Conservation (phyloP, 2,329 filamentous ascomycete species). For the Fusarium begoniae region DNA sequence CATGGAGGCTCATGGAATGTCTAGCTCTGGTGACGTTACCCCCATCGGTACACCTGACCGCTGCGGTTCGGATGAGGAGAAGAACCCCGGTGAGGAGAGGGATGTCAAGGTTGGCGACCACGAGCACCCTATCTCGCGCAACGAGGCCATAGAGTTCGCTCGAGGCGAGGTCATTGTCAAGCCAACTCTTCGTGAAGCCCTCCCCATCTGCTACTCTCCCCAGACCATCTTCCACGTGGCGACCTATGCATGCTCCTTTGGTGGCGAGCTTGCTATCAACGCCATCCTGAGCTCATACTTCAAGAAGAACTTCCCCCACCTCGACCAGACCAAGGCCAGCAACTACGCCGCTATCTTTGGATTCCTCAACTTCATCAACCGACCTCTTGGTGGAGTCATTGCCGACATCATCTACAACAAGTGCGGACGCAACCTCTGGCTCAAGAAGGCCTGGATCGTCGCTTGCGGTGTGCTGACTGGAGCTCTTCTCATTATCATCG, state of each 20-base stretch:
- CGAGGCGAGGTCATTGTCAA: conserved; percentile 62
- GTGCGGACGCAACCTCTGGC: conserved; percentile 47
- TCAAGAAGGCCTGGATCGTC: conserved; percentile 58
- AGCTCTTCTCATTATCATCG: conserved; percentile 68
- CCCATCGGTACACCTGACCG: conserved; percentile 58
- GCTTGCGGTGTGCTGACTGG: conserved; percentile 69
- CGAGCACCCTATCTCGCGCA: conserved; percentile 58
- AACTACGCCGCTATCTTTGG: conserved; percentile 79
- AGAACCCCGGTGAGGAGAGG: conserved; percentile 48
- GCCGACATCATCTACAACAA: conserved; percentile 60
- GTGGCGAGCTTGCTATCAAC: conserved; percentile 71
- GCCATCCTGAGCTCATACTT: conserved; percentile 67
- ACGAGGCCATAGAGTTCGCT: conserved; percentile 64
- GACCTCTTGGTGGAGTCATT: conserved; percentile 71
- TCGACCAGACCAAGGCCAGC: conserved; percentile 64
- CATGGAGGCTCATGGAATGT: conserved; percentile 56
- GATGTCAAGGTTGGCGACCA: conserved; percentile 50
- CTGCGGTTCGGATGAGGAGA: conserved; percentile 47
- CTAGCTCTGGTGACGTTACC: conserved; percentile 56
- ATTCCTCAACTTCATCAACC: conserved; percentile 74
- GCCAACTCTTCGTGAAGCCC: conserved; percentile 62
- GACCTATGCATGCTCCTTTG: conserved; percentile 72
- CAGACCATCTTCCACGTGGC: conserved; percentile 65
- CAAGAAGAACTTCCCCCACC: conserved; percentile 65
- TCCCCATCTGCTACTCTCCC: conserved; percentile 58